These are phyloP conservation scores for Pyrenochaeta sp. DNA, from an alignment of 2,329 filamentous ascomycete genomes.

Conservation along the genomic window DNA sequence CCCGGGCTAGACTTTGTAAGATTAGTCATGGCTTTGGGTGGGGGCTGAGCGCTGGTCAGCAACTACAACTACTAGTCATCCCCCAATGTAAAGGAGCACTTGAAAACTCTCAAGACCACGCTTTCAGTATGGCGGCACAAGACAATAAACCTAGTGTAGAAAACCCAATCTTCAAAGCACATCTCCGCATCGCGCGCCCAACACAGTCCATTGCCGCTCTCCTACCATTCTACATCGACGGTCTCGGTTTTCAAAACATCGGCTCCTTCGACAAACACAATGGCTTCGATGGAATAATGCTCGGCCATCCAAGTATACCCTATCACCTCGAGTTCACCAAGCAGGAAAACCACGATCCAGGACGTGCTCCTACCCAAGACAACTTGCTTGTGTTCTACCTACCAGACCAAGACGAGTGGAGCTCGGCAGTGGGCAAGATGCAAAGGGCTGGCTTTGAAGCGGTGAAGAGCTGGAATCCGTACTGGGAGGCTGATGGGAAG, in stretches of 20 bases:
- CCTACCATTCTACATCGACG: constrained; percentile 54
- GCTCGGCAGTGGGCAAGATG: constrained; percentile 46
- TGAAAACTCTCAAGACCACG: neutral
- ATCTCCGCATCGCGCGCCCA: constrained; percentile 55
- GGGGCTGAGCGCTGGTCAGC: neutral
- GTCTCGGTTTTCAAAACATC: constrained; percentile 51
- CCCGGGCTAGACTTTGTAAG: neutral
- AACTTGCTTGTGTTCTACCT: constrained; percentile 58
- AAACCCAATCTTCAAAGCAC: constrained; percentile 19
- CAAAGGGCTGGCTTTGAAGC: constrained; percentile 44
- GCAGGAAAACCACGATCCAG: constrained; percentile 45
- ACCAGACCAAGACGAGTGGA: constrained; percentile 39
- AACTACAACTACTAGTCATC: too few species aligned
- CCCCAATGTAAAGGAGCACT: too few species aligned
- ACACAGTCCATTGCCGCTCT: constrained; percentile 50
- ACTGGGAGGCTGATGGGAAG: constrained; percentile 52
- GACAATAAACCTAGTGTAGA: neutral
- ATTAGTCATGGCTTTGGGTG: neutral
- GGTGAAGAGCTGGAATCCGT: constrained; percentile 55
- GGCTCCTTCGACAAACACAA: constrained; percentile 49
- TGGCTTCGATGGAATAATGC: constrained; percentile 55
- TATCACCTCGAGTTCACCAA: constrained; percentile 58
- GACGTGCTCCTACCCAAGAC: constrained; percentile 52
- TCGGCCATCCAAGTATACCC: constrained; percentile 48
- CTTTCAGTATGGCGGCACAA: neutral